Base-by-base conservation (phyloP, 2,329 filamentous ascomycete species). In the Colletotrichum shisoi region DNA sequence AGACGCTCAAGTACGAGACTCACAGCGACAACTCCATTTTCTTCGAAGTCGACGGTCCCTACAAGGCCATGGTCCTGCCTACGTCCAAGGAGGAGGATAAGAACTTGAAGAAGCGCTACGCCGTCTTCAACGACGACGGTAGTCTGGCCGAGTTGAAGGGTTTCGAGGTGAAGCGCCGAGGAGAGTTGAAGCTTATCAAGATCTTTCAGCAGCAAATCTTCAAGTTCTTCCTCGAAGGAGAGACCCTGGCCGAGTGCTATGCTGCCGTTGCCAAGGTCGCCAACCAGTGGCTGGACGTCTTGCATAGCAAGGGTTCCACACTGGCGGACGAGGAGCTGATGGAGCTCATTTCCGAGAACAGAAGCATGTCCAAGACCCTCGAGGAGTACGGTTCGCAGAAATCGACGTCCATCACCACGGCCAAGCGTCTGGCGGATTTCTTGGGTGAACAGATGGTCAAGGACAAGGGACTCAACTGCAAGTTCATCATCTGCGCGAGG, bases 161-260 rank as follows among this genome's bases (percentile, higher is more conserved):
- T 6, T 99, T 99, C 75, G 95, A 99, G 75, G 89, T 99, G 71
- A 99, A 99, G 83, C 90, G 95, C 76, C 87, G 95, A 86, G 95
- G 95, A 83, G 95, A 99, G 80, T 82, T 99, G 72, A 99, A 99
- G 81, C 89, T 99, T 72, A 99, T 99, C 86, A 99, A 99, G 80
- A 99, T 98, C 76, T 99, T 99, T 78, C 95, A 99, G 78, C 93
- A 95, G 68, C 95, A 99, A 75, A 97, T 99, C 71, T 99, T 99
- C 89, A 97, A 97, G 76, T 98, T 99, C 80, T 99, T 99, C 81
- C 82, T 99, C 6, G 94, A 99, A 74, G 95, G 95, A 7, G 86
- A 87, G 4, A 96, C 93, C 0, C 84, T 99, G 52, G 83, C 89
- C 3, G 94, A 98, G 76, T 97, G 93, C 19, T 99, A 99, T 75